Conservation (phyloP, 371 early-diverging fungal species). For the Mucor plumbeus region DNA sequence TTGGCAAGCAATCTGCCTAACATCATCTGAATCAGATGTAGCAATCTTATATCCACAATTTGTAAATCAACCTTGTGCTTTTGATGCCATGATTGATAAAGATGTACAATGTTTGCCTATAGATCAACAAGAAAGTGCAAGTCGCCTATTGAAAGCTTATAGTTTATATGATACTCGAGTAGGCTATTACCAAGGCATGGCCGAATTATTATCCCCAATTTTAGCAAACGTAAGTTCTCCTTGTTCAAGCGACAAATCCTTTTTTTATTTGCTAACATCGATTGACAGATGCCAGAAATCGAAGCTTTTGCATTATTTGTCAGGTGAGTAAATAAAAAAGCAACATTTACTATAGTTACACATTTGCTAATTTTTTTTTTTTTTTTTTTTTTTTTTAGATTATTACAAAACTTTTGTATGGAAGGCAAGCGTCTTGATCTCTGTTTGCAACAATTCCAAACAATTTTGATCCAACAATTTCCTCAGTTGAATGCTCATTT, state of each 20-base stretch:
- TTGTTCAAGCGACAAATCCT: neutral
- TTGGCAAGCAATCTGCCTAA: slow-evolving; percentile 8
- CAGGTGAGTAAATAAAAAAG: slow-evolving; percentile 32
- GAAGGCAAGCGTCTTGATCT: slow-evolving; percentile 69
- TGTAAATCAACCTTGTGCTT: slow-evolving; percentile 50
- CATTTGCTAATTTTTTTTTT: slow-evolving; percentile 18
- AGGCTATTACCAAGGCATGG: slow-evolving; percentile 93
- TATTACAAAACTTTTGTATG: slow-evolving; percentile 89
- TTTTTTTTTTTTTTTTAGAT: slow-evolving; percentile 34
- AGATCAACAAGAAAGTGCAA: slow-evolving; percentile 73
- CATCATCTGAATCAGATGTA: neutral
- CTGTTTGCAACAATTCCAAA: slow-evolving; percentile 81
- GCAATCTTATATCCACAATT: neutral
- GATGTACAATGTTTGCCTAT: slow-evolving; percentile 61
- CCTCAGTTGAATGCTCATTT: slow-evolving; percentile 80
- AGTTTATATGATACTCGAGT: slow-evolving; percentile 88
- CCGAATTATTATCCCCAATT: slow-evolving; percentile 83
- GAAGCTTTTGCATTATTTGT: slow-evolving; percentile 89
- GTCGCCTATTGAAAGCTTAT: slow-evolving; percentile 87
- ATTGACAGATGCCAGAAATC: slow-evolving; percentile 81
- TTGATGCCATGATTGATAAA: slow-evolving; percentile 78
- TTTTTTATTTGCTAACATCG: neutral
- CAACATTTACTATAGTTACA: neutral
- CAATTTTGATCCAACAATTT: slow-evolving; percentile 76
- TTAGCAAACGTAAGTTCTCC: slow-evolving; percentile 69